A percentile compares a stretch with the other conserved stretches of the same genome.
Evolutionary conservation across 345 rosid genomes (phyloP).

Genomic region (Hibiscus mutabilis): DNA sequence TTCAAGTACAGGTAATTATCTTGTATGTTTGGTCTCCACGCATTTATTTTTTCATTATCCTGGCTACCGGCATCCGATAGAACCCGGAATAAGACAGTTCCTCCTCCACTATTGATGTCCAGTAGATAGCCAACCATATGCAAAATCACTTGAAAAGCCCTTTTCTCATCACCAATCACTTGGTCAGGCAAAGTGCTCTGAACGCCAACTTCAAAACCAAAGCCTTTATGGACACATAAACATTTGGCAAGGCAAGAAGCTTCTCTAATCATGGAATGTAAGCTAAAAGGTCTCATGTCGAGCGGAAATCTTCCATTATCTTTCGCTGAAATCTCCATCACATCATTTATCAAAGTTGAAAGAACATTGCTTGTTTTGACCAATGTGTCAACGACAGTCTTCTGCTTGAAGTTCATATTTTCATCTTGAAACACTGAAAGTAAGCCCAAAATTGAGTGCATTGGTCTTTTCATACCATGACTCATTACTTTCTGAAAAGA

Average conservation of each 20-base stretch:
- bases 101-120: conserved; percentile 50
- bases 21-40: conserved; percentile 42
- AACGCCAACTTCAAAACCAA: conserved; percentile 56
- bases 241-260: conserved; percentile 83
- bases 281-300: conserved; percentile 57
- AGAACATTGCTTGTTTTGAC: conserved; percentile 64
- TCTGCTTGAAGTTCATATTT: conserved; percentile 54
- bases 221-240: conserved; percentile 64
- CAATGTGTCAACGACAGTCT: conserved; percentile 57
- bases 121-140: conserved; percentile 82
- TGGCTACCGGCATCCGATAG: conserved; percentile 35
- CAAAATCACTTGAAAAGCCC: conserved; percentile 87
- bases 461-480: conserved; percentile 90
- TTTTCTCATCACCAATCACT: conserved; percentile 78
- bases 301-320: conserved; percentile 62
- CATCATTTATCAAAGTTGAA: conserved; percentile 70
- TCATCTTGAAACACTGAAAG: conserved; percentile 71
- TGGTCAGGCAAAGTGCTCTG: conserved; percentile 64
- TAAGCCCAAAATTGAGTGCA: conserved; percentile 87
- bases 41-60: conserved; percentile 42
- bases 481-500: conserved; percentile 96
- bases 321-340: conserved; percentile 66
- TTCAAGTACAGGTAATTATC: conserved; percentile 49
- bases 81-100: conserved; percentile 52
- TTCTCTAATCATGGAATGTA: conserved; percentile 73